Conservation (phyloP, 805 yeast species). For the Wickerhamomyces chaumierensis region DNA sequence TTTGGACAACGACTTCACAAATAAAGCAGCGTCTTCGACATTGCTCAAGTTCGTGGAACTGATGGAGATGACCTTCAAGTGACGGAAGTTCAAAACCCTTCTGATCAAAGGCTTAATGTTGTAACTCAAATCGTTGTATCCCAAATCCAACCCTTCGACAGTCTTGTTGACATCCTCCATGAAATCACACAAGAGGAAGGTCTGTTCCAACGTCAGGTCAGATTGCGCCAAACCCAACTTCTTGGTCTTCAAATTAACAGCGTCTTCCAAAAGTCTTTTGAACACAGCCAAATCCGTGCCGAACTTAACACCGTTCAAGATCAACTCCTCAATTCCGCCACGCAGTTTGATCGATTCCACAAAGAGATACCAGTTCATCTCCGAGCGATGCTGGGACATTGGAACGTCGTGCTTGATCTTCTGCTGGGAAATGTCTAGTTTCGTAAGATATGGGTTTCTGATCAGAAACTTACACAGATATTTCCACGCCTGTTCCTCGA, state of each 20-base stretch:
- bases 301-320: slow-evolving; percentile 69
- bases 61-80: slow-evolving; percentile 43
- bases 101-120: slow-evolving; percentile 19
- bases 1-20: slow-evolving; percentile 39
- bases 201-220: slow-evolving; percentile 49
- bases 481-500: slow-evolving; percentile 69
- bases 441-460: slow-evolving; percentile 43
- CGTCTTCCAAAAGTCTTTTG: slow-evolving; percentile 41
- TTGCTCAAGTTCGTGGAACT: slow-evolving; percentile 51
- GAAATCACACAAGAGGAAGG: slow-evolving; percentile 50
- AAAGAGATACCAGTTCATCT: slow-evolving; percentile 75
- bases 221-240: slow-evolving; percentile 73
- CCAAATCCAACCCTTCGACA: slow-evolving; percentile 67
- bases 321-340: slow-evolving; percentile 69
- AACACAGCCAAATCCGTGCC: slow-evolving; percentile 39
- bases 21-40: slow-evolving; percentile 35
- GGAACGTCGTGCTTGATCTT: slow-evolving; percentile 26
- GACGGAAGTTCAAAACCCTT: slow-evolving; percentile 6
- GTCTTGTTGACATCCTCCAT: slow-evolving; percentile 27
- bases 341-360: slow-evolving; percentile 57
- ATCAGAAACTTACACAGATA: slow-evolving; percentile 65
- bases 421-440: slow-evolving; percentile 63
- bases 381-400: slow-evolving; percentile 39
- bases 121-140: slow-evolving; percentile 57
- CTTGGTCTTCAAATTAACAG: slow-evolving; percentile 38